Conservation (phyloP, 495 filamentous ascomycete genomes). For the Lasiosphaeriaceae sp. region DNA sequence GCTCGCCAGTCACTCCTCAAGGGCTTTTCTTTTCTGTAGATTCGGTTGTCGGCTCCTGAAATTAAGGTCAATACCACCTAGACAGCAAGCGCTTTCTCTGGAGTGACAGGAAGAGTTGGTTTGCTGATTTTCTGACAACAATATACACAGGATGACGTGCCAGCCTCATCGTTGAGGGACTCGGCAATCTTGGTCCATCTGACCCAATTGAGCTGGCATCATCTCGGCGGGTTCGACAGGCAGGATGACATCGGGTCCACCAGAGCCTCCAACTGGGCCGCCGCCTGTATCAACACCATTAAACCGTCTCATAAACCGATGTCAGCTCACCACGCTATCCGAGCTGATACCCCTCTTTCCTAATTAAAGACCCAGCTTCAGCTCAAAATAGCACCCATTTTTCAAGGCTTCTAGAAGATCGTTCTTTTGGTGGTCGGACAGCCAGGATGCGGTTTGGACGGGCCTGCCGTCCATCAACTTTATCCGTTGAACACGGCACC, state of each 20-base stretch:
- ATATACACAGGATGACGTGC: background rate
- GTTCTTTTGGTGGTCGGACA: background rate
- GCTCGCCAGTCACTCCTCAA: no score
- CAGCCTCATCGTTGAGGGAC: background rate
- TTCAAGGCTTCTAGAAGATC: background rate
- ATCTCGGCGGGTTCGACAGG: background rate
- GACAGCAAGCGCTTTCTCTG: background rate
- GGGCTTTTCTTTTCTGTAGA: no score
- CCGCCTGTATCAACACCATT: background rate
- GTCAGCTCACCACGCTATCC: background rate
- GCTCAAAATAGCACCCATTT: background rate
- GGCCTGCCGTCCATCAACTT: background rate
- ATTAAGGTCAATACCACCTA: background rate
- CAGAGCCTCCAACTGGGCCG: background rate
- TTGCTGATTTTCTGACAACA: no score
- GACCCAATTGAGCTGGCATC: background rate
- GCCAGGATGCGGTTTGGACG: background rate
- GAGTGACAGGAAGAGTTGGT: no score
- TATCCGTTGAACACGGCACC: background rate
- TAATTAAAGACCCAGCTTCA: background rate
- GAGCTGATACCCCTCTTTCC: background rate
- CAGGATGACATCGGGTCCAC: background rate
- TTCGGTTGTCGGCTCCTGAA: background rate
- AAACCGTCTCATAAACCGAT: background rate
- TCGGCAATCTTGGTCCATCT: background rate